Percentiles rank a stretch among this genome's conserved stretches.
Conservation (phyloP, 192 early-diverging fungal species). For the Coemansia sp. region DNA sequence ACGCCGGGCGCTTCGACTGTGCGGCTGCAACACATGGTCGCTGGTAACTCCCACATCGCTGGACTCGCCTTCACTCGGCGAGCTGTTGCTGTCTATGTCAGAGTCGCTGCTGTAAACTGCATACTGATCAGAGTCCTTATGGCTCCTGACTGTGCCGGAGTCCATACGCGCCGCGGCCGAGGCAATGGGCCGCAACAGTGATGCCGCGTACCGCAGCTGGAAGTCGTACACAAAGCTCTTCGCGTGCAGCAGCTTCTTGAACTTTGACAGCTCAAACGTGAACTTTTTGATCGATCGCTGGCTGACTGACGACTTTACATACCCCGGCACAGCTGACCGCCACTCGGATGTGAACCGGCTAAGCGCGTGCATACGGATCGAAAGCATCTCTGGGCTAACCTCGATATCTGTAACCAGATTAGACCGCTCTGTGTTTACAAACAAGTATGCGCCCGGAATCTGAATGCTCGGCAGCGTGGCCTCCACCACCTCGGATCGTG, state of each 20-base stretch:
- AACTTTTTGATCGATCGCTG: slow-evolving; percentile 49
- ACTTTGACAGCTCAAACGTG: slow-evolving; percentile 51
- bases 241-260: slow-evolving; percentile 55
- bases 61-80: slow-evolving; percentile 16
- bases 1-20: not conserved
- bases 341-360: slow-evolving; percentile 50
- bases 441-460: slow-evolving; percentile 43
- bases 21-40: not conserved
- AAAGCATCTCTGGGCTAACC: slow-evolving; percentile 41
- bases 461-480: slow-evolving; percentile 37
- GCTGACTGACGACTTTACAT: slow-evolving; percentile 42
- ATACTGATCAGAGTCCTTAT: slow-evolving; percentile 5
- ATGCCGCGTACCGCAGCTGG: slow-evolving; percentile 54
- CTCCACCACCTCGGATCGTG: slow-evolving; percentile 1
- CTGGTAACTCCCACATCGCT: slow-evolving; percentile 21
- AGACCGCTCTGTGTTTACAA: slow-evolving; percentile 50
- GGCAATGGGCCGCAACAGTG: slow-evolving; percentile 27
- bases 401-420: slow-evolving; percentile 51
- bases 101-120: slow-evolving; percentile 42
- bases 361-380: slow-evolving; percentile 51
- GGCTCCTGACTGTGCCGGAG: not conserved
- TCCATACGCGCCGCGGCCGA: not conserved
- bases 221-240: slow-evolving; percentile 58
- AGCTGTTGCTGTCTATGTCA: slow-evolving; percentile 12
- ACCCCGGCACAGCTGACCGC: slow-evolving; percentile 52